These are phyloP conservation scores for Galerina sulciceps DNA, from an alignment of 768 basidiomycete genomes.

Conservation along the genomic window DNA sequence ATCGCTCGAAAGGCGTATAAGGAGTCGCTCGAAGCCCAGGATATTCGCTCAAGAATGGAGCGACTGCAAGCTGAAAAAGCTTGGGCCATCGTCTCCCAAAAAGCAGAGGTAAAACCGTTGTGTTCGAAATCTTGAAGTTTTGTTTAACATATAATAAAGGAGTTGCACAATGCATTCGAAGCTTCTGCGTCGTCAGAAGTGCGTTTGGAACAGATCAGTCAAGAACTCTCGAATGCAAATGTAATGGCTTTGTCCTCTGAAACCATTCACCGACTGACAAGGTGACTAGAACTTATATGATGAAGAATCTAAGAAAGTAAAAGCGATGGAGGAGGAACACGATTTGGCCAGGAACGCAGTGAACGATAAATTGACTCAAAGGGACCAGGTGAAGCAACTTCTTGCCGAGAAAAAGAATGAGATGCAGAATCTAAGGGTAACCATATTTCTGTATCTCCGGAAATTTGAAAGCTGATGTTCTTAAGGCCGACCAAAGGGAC, in stretches of 20 bases:
- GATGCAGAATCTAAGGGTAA: no score
- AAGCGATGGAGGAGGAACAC: not conserved
- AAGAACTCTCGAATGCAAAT: not conserved
- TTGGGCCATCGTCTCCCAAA: not conserved
- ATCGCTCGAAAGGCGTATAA: not conserved
- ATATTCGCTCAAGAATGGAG: not conserved
- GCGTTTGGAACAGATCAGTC: not conserved
- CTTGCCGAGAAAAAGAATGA: no score
- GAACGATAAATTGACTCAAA: no score
- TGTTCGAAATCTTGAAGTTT: not conserved
- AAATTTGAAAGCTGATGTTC: no score
- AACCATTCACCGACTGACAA: no score
- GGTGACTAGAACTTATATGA: not conserved
- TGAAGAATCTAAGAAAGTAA: not conserved
- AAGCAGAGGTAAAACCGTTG: not conserved
- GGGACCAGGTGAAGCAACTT: no score
- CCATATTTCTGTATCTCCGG: no score
- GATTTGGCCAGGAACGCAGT: not conserved
- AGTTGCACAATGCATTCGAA: not conserved
- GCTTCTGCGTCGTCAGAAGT: not conserved
- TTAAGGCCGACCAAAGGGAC: not conserved
- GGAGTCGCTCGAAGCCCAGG: slow-evolving; percentile 1
- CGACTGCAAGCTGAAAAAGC: slow-evolving; percentile 1
- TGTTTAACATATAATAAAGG: not conserved
- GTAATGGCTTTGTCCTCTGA: not conserved